Conservation (phyloP, 2,329 filamentous ascomycete genomes). For the Pseudohalonectria lignicola region DNA sequence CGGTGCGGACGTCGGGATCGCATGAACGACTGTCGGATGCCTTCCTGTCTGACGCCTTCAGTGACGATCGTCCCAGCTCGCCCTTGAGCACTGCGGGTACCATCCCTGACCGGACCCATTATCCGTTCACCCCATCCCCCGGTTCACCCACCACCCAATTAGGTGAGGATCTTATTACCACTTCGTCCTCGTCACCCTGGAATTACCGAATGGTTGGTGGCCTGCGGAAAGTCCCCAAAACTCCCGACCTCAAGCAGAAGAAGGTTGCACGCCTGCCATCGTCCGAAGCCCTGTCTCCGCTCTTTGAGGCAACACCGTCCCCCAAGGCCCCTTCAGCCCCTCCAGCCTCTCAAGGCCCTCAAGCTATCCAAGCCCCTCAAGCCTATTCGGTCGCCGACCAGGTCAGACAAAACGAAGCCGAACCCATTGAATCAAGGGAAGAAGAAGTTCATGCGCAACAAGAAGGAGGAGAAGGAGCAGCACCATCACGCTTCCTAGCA, state of each 20-base stretch:
- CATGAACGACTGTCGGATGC: constrained; percentile 31
- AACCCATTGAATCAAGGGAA: too few species aligned
- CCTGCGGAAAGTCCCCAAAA: constrained; percentile 38
- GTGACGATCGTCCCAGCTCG: constrained; percentile 26
- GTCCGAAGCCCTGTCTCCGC: constrained; percentile 17
- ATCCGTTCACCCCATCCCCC: constrained; percentile 18
- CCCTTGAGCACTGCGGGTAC: constrained; percentile 30
- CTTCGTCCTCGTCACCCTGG: constrained; percentile 34
- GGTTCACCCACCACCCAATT: constrained; percentile 20
- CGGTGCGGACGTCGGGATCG: constrained; percentile 31
- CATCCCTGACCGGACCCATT: constrained; percentile 30
- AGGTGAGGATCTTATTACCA: constrained; percentile 20
- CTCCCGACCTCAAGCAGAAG: constrained; percentile 31
- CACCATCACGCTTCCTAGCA: constrained; percentile 1
- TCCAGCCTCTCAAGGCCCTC: too few species aligned
- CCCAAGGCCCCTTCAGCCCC: constrained; percentile 8
- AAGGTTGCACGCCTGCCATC: constrained; percentile 17
- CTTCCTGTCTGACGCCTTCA: constrained; percentile 28
- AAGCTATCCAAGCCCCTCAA: too few species aligned
- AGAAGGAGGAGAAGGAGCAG: background rate
- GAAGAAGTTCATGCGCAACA: constrained; percentile 9
- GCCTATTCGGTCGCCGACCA: background rate
- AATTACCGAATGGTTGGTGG: constrained; percentile 44
- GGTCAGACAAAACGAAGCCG: background rate
- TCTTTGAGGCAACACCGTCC: constrained; percentile 20